Base-by-base conservation (phyloP, 495 filamentous ascomycete genomes). In the Achaetomiella virescens region DNA sequence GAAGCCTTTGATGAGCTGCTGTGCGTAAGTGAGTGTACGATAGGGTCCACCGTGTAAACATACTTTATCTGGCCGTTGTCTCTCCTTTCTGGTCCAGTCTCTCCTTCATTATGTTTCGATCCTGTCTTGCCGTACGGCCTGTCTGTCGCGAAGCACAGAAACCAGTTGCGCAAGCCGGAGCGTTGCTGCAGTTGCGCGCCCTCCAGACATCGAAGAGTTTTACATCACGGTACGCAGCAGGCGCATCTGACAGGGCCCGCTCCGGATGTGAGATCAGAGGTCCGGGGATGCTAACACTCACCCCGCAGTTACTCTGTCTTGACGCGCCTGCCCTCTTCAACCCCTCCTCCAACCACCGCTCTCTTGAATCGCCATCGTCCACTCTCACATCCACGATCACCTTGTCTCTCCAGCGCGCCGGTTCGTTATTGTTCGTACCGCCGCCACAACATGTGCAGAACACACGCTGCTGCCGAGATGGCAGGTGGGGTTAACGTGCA, bases 361-460 rank as follows among this genome's bases (percentile, higher is more conserved):
- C 40, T 40, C 3, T 38, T 51, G 18, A 24, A 36, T 48, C 60
- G 53, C 40, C 63, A 61, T 43, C 58, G 52, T n/a, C 50, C 25
- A 24, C 43, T 60, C 48, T 44, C 46, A 27, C 38, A 62, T 37
- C 25, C 53, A 12, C 60, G 56, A 42, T 33, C 52, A 42, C 43
- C 48, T 36, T 59, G 63, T 44, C 65, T 64, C 25, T 52, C 62
- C 22, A 61, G 46, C 50, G 37, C 64, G 35, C 64, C 62, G 18
- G 63, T 75, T 48, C 73, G 78, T 43, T 52, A 75, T 50, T 81
- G 78, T 61, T 81, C 78, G 50, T 74, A 76, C 65, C 72, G 78
- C 58, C 73, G 76, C 58, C 69, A 78, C 69, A 78, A 76, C 50
- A 83, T 83, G 80, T 83, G 79, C 66, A 72, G 70, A 62, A 70